Evolutionary conservation across 495 filamentous ascomycete species (phyloP).

Genomic region (Patellaria atrata): DNA sequence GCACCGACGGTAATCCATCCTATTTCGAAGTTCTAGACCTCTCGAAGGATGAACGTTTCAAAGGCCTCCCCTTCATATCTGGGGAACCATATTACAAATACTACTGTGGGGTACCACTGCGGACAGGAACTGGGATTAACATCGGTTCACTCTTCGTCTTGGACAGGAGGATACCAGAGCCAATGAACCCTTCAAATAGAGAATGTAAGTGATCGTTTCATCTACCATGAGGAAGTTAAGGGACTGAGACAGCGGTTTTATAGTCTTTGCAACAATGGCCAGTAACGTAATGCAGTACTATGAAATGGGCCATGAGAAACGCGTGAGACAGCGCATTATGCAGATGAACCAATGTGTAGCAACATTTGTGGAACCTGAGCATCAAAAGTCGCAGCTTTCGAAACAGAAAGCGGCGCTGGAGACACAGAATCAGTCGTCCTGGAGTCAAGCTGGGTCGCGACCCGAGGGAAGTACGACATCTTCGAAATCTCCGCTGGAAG

Average conservation of each 20-base stretch:
- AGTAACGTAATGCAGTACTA: conserved; percentile 13
- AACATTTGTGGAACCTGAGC: conserved; percentile 10
- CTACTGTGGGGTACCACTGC: conserved; percentile 15
- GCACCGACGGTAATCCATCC: conserved; percentile 4
- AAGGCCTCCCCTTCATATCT: conserved; percentile 4
- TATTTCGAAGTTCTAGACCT: conserved; percentile 12
- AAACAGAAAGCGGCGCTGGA: conserved; percentile 3
- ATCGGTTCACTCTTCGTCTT: conserved; percentile 12
- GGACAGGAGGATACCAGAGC: conserved; percentile 5
- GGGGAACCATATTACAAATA: conserved; percentile 8
- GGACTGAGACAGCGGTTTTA: not conserved
- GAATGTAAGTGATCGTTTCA: conserved; percentile 3
- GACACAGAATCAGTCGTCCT: not conserved
- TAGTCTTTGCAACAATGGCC: conserved; percentile 7
- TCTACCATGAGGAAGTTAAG: not conserved
- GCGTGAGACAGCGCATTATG: conserved; percentile 4
- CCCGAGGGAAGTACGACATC: not conserved
- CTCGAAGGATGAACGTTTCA: conserved; percentile 3
- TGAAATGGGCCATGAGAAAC: conserved; percentile 11
- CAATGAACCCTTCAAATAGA: not conserved
- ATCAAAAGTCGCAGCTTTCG: conserved; percentile 3
- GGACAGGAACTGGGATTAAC: conserved; percentile 10
- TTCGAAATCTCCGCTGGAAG: not conserved
- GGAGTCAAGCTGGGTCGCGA: not conserved
- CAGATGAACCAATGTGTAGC: conserved; percentile 14